These are phyloP conservation scores for Euphrasia confusa DNA, from an alignment of 257 asterid genomes.

Conservation along the genomic window DNA sequence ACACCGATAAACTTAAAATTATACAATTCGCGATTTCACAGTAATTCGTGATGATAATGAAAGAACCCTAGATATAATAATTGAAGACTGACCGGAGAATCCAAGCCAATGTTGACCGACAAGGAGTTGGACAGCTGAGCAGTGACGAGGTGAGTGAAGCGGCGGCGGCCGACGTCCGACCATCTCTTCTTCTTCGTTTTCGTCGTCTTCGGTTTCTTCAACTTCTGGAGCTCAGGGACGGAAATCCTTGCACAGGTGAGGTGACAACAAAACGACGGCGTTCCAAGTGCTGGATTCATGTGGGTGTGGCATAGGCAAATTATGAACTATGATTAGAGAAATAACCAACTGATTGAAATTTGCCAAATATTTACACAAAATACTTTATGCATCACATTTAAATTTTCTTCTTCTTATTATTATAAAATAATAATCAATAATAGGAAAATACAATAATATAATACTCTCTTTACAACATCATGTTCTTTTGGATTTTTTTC, in stretches of 20 bases:
- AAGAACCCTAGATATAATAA: conserved; percentile 14
- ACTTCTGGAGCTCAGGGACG: conserved; percentile 34
- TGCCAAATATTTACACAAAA: no score
- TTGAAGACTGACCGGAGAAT: conserved; percentile 56
- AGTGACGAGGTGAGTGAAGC: conserved; percentile 39
- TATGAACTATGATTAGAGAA: conserved; percentile 21
- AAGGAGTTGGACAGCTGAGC: conserved; percentile 66
- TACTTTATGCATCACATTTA: no score
- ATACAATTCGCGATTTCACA: conserved; percentile 5
- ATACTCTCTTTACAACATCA: no score
- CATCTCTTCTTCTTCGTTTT: conserved; percentile 27
- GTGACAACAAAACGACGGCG: conserved; percentile 39
- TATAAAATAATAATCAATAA: no score
- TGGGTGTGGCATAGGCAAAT: conserved; percentile 41
- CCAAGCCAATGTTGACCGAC: conserved; percentile 64
- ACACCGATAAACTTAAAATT: not conserved
- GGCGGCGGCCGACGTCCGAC: conserved; percentile 39
- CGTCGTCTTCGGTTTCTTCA: conserved; percentile 23
- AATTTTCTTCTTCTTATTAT: no score
- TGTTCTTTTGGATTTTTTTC: no score
- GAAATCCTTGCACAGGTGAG: conserved; percentile 34
- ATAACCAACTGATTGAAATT: conserved; percentile 22
- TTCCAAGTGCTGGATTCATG: conserved; percentile 37
- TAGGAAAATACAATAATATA: no score
- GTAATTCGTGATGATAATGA: not conserved